Conservation (phyloP, 371 early-diverging fungal species). For the Mortierella sp. region DNA sequence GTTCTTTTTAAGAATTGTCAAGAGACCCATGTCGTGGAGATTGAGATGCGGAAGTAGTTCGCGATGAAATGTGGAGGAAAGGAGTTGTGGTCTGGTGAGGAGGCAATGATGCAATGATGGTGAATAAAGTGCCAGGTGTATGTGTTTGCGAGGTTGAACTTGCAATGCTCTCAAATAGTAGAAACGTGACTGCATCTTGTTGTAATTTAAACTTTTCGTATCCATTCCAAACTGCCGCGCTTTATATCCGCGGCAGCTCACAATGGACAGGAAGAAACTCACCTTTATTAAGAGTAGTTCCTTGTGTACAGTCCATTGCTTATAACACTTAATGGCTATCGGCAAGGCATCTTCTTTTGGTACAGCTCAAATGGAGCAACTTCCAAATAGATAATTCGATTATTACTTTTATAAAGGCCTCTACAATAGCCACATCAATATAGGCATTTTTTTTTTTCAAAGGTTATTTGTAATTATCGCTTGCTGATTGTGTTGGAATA, state of each 20-base stretch:
- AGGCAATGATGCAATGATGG: not conserved
- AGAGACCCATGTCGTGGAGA: conserved; percentile 81
- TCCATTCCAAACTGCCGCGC: conserved; percentile 20
- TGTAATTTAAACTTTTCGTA: not conserved
- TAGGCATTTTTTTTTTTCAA: too few relatives aligned
- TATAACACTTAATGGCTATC: not conserved
- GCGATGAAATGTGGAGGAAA: not conserved
- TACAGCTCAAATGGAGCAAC: too few relatives aligned
- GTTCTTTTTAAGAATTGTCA: conserved; percentile 93
- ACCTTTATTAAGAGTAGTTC: not conserved
- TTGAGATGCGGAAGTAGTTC: not conserved
- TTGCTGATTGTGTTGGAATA: too few relatives aligned
- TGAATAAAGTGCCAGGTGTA: not conserved
- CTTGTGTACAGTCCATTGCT: not conserved
- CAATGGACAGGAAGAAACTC: not conserved
- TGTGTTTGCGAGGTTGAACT: not conserved
- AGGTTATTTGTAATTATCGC: too few relatives aligned
- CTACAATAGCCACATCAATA: too few relatives aligned
- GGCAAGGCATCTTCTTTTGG: too few relatives aligned
- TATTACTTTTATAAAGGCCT: too few relatives aligned
- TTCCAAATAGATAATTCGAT: too few relatives aligned
- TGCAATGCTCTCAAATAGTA: conserved; percentile 3
- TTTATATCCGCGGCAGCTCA: conserved; percentile 6
- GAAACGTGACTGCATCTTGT: conserved; percentile 2
- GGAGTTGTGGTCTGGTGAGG: not conserved